phyloP scores from a whole-genome alignment of 108 stramenopile species.

The Skeletonema marinoi region DNA sequence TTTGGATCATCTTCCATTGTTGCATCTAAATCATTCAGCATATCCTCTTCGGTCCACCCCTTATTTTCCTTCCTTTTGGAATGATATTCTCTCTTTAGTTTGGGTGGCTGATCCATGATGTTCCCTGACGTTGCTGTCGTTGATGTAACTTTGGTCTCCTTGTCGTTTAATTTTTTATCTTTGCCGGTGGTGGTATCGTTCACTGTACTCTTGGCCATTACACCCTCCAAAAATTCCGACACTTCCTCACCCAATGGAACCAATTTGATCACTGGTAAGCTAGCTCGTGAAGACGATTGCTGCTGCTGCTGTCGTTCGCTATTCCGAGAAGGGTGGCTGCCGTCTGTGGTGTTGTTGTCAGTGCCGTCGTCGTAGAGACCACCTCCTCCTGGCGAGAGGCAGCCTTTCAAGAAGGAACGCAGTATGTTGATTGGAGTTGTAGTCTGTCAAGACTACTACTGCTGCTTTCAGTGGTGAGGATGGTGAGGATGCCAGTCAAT shows the following conservation, averaged over 20 bases:
- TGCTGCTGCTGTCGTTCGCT: not conserved
- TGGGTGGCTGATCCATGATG: not conserved
- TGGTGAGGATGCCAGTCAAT: not conserved
- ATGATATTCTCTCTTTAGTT: slow-evolving; percentile 14
- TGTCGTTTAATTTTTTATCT: not conserved
- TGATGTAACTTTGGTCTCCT: not conserved
- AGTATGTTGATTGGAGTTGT: not conserved
- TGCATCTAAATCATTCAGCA: not conserved
- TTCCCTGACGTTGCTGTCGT: too few species aligned
- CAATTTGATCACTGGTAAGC: not conserved
- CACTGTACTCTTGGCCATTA: not conserved
- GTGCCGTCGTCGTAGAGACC: not conserved
- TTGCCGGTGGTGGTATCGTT: not conserved
- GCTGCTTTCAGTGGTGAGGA: not conserved
- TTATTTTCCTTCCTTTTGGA: not conserved
- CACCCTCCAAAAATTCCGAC: not conserved
- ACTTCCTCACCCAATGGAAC: slow-evolving; percentile 2
- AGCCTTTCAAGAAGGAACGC: slow-evolving; percentile 3
- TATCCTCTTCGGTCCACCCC: not conserved
- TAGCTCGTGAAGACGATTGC: not conserved
- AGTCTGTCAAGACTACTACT: not conserved
- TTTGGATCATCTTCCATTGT: not conserved
- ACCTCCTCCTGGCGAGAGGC: slow-evolving; percentile 10
- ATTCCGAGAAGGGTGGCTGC: not conserved
- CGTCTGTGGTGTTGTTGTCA: not conserved